phyloP scores from a whole-genome alignment of 179 eudicot species.

The Gypsophila paniculata region DNA sequence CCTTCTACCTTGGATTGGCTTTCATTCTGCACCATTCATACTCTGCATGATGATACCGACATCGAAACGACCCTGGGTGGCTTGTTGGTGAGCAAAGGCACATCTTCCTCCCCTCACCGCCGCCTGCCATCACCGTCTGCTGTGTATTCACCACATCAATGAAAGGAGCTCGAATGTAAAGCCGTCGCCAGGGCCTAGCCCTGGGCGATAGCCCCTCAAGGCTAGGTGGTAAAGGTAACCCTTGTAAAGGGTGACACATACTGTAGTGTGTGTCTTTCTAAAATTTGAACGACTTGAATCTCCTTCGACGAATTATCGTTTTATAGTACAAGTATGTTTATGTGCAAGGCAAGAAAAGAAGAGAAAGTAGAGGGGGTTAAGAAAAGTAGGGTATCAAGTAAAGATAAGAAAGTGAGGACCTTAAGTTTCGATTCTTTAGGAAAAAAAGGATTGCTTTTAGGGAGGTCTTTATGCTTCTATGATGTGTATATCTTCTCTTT shows the following conservation, averaged over 20 bases:
- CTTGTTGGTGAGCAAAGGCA: conserved; percentile 71
- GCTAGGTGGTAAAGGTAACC: conserved; percentile 25
- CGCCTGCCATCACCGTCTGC: neutral
- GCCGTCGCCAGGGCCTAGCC: conserved; percentile 16
- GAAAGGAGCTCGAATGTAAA: conserved; percentile 10
- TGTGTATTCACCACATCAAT: neutral
- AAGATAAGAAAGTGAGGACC: conserved; percentile 23
- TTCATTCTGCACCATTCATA: conserved; percentile 49
- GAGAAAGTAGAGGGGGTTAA: conserved; percentile 35
- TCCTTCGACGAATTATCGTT: neutral
- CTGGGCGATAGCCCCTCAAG: conserved; percentile 8
- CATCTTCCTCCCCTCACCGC: conserved; percentile 24
- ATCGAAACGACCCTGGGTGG: conserved; percentile 68
- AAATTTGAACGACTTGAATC: neutral
- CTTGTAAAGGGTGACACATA: conserved; percentile 39
- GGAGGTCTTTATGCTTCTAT: conserved; percentile 17
- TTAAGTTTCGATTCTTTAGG: conserved; percentile 33
- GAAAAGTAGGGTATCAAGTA: conserved; percentile 49
- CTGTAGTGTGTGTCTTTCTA: neutral
- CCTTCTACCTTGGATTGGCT: neutral
- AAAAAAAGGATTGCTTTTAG: conserved; percentile 29
- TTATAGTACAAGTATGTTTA: too few relatives aligned
- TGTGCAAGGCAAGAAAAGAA: conserved; percentile 16
- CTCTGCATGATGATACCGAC: conserved; percentile 52
- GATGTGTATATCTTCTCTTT: conserved; percentile 18